Conservation (phyloP, 345 rosid genomes). For the Linum tenue region DNA sequence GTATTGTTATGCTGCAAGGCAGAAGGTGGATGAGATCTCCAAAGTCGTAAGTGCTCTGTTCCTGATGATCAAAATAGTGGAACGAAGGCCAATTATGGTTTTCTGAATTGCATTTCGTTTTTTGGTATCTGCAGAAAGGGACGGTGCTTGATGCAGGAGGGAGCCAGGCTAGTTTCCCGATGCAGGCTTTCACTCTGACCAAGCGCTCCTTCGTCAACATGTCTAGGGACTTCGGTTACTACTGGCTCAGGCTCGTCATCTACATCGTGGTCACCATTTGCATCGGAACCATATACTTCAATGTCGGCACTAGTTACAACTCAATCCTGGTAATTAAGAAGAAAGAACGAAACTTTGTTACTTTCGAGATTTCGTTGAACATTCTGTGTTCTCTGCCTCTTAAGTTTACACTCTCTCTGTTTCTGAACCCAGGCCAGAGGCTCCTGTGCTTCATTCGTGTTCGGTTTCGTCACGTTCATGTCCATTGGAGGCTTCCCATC, state of each 20-base stretch:
- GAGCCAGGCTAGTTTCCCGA: slow-evolving; percentile 88
- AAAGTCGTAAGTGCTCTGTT: slow-evolving; percentile 55
- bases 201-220: slow-evolving; percentile 82
- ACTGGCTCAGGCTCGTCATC: slow-evolving; percentile 89
- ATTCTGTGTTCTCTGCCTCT: slow-evolving; percentile 4
- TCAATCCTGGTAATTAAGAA: slow-evolving; percentile 59
- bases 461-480: slow-evolving; percentile 94
- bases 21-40: slow-evolving; percentile 74
- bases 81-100: not conserved
- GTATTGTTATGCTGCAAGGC: slow-evolving; percentile 42
- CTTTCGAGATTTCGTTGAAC: not conserved
- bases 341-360: not conserved
- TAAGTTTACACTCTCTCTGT: not conserved
- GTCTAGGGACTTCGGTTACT: slow-evolving; percentile 95
- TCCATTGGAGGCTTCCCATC: slow-evolving; percentile 97
- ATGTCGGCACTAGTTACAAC: slow-evolving; percentile 75
- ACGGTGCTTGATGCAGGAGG: slow-evolving; percentile 87
- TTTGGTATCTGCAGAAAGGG: slow-evolving; percentile 51
- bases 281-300: slow-evolving; percentile 80
- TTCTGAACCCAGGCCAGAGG: slow-evolving; percentile 60
- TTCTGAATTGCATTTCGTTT: not conserved
- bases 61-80: not conserved
- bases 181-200: slow-evolving; percentile 73
- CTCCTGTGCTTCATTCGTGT: slow-evolving; percentile 83
- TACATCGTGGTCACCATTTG: slow-evolving; percentile 74